These are phyloP conservation scores for Fagopyrum homotropicum DNA, from an alignment of 148 eudicot species.

Conservation along the genomic window DNA sequence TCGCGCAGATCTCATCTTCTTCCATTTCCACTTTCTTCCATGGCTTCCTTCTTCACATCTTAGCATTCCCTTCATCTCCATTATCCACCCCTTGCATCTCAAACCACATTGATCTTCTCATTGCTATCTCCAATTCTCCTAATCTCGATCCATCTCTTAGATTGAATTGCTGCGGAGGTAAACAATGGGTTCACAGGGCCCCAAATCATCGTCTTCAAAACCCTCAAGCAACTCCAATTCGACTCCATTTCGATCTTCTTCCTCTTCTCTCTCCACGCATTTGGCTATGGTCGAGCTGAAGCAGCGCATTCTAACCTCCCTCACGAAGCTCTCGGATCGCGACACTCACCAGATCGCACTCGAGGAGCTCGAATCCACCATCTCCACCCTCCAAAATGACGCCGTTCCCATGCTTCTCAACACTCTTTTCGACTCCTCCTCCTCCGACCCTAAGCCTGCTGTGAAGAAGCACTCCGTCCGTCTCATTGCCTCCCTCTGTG, in stretches of 20 bases:
- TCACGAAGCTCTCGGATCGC: slow-evolving; percentile 83
- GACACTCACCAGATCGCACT: slow-evolving; percentile 94
- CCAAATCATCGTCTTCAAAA: slow-evolving; percentile 54
- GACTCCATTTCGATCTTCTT: slow-evolving; percentile 20
- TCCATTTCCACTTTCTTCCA: neutral
- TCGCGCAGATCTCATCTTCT: slow-evolving; percentile 5
- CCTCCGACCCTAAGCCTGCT: slow-evolving; percentile 68
- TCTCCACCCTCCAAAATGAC: slow-evolving; percentile 54
- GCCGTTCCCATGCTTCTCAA: slow-evolving; percentile 68
- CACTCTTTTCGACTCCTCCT: slow-evolving; percentile 66
- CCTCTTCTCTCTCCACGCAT: slow-evolving; percentile 56
- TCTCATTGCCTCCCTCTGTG: slow-evolving; percentile 45
- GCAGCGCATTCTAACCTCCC: slow-evolving; percentile 64
- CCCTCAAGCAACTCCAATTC: slow-evolving; percentile 23
- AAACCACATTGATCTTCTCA: neutral
- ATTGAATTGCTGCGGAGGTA: neutral
- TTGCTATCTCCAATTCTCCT: neutral
- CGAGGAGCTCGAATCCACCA: slow-evolving; percentile 66
- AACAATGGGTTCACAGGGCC: slow-evolving; percentile 50
- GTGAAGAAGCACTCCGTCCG: slow-evolving; percentile 76
- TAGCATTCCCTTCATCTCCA: neutral
- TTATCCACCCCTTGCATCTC: neutral
- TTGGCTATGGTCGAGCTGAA: slow-evolving; percentile 88
- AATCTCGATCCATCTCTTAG: neutral
- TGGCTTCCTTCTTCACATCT: neutral